A percentile compares a stretch with the other conserved stretches of the same genome.
Conservation (phyloP, 2,329 filamentous ascomycete genomes). For the Rhinocladiella similis region DNA sequence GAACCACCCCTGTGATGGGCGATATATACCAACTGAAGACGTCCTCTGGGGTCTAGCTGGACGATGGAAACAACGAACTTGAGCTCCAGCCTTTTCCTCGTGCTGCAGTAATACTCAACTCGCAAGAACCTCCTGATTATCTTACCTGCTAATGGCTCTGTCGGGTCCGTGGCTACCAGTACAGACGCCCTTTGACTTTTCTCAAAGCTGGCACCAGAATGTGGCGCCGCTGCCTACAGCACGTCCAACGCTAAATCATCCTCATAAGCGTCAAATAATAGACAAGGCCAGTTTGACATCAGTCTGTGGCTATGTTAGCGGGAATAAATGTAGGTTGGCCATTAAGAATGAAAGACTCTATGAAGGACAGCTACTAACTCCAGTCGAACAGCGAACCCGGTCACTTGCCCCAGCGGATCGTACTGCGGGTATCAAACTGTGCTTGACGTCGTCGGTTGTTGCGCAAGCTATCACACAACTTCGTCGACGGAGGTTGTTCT, state of each 20-base stretch:
- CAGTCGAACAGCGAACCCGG: not conserved
- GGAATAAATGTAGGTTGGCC: not conserved
- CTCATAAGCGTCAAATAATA: not conserved
- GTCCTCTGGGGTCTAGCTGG: too few species aligned
- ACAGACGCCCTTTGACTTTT: not conserved
- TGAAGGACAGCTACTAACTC: not conserved
- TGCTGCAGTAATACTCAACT: too few species aligned
- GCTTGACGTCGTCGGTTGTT: not conserved
- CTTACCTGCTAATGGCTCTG: not conserved
- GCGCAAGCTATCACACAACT: not conserved
- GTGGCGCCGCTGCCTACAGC: not conserved
- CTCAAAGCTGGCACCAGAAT: not conserved
- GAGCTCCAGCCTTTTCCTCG: too few species aligned
- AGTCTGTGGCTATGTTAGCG: not conserved
- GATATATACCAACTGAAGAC: too few species aligned
- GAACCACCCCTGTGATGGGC: too few species aligned
- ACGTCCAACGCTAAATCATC: not conserved
- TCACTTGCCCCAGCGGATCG: not conserved
- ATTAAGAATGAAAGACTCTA: not conserved
- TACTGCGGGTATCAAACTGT: not conserved
- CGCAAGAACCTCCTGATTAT: too few species aligned
- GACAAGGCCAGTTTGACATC: not conserved
- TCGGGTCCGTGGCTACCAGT: not conserved
- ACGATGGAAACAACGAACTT: too few species aligned
- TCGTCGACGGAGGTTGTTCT: not conserved